Percentiles rank a stretch among this genome's conserved stretches.
These are phyloP conservation scores for Ophiostoma ips DNA, from an alignment of 2,329 filamentous ascomycete species.

Conservation along the genomic window DNA sequence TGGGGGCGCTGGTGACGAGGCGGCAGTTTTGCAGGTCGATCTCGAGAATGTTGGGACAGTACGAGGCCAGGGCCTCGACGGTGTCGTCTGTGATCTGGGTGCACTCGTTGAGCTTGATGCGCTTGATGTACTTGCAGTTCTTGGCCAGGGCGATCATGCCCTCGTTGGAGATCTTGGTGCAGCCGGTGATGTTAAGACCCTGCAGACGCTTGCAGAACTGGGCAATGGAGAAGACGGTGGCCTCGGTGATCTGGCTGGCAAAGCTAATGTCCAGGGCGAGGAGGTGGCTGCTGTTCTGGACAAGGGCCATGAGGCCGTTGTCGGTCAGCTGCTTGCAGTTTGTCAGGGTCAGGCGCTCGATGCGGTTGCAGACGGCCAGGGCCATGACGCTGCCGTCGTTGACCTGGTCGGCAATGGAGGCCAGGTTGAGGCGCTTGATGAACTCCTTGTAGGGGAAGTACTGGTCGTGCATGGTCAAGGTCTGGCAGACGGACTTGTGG, in stretches of 20 bases:
- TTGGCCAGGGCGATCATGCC: conserved; percentile 69
- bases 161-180: conserved; percentile 71
- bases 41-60: conserved; percentile 88
- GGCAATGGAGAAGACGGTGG: conserved; percentile 64
- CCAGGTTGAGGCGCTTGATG: conserved; percentile 83
- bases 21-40: conserved; percentile 86
- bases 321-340: conserved; percentile 80
- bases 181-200: conserved; percentile 83
- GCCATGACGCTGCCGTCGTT: conserved; percentile 83
- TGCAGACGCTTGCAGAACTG: conserved; percentile 74
- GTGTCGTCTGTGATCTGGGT: conserved; percentile 69
- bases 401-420: conserved; percentile 57
- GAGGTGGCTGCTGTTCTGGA: conserved; percentile 66
- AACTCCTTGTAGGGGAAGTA: conserved; percentile 85
- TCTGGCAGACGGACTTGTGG: conserved; percentile 65
- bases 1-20: conserved; percentile 66
- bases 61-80: conserved; percentile 70
- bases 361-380: conserved; percentile 70
- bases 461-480: conserved; percentile 56
- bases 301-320: conserved; percentile 62
- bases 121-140: conserved; percentile 74
- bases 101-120: conserved; percentile 90
- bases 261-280: conserved; percentile 84
- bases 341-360: conserved; percentile 86
- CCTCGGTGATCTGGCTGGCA: conserved; percentile 70